Evolutionary conservation across 192 early-diverging fungal genomes (phyloP).

Genomic region (Coemansia sp.): DNA sequence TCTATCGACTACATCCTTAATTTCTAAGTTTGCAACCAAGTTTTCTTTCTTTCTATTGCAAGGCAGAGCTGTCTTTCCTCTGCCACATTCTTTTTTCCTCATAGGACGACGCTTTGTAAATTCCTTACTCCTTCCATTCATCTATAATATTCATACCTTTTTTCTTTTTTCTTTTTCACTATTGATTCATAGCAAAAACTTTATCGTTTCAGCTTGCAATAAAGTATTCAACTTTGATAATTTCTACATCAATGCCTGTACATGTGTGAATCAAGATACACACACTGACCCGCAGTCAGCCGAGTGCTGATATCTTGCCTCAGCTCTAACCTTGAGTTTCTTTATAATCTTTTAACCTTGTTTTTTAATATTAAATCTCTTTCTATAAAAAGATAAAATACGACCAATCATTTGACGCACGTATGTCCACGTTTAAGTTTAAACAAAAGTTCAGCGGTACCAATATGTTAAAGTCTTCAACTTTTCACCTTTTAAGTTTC

Average conservation of each 20-base stretch:
- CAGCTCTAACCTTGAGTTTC: too few relatives aligned
- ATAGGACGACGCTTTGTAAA: constrained; percentile 2
- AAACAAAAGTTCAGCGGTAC: too few relatives aligned
- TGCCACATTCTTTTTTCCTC: neutral
- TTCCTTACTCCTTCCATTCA: constrained; percentile 5
- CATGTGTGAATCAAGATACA: too few relatives aligned
- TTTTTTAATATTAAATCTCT: too few relatives aligned
- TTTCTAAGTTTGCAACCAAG: constrained; percentile 8
- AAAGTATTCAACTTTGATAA: neutral
- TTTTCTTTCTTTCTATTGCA: neutral
- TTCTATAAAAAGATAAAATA: too few relatives aligned
- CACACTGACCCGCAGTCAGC: too few relatives aligned
- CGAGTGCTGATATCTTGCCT: too few relatives aligned
- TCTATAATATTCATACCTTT: neutral
- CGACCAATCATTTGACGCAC: neutral
- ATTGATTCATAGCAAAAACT: neutral
- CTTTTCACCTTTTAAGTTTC: too few relatives aligned
- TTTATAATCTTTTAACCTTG: too few relatives aligned
- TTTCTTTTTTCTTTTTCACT: neutral
- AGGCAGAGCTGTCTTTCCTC: neutral
- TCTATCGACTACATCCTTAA: constrained; percentile 46
- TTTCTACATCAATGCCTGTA: neutral
- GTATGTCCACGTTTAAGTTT: neutral
- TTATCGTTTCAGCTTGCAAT: neutral
- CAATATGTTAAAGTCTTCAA: too few relatives aligned